Percentiles rank a stretch among this genome's conserved stretches.
phyloP scores from a whole-genome alignment of 1,284 basidiomycete genomes.

The Apiotrichum gamsii region DNA sequence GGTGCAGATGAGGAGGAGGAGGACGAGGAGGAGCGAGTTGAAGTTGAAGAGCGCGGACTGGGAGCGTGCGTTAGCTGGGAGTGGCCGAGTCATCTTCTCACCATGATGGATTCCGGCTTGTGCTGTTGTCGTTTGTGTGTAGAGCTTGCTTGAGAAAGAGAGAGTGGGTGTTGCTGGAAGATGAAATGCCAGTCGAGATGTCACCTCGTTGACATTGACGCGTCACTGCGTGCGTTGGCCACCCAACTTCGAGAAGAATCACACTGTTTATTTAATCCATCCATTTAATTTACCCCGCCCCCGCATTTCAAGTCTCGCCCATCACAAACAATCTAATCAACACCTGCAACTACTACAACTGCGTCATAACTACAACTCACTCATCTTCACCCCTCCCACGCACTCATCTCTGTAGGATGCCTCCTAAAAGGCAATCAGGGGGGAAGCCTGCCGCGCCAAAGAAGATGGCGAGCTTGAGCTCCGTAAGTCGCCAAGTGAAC shows the following conservation, averaged over 20 bases:
- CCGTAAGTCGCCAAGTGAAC: constrained; percentile 19
- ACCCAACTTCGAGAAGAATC: too few species aligned
- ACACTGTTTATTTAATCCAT: too few species aligned
- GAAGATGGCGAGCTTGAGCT: constrained; percentile 33
- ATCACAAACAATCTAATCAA: too few species aligned
- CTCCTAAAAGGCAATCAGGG: too few species aligned
- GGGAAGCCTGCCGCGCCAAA: constrained; percentile 17
- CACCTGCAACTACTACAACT: too few species aligned
- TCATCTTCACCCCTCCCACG: too few species aligned
- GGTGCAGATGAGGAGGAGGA: constrained; percentile 90
- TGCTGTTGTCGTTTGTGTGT: background rate
- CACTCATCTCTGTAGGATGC: too few species aligned
- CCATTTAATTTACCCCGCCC: too few species aligned
- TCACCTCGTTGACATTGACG: too few species aligned
- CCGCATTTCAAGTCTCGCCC: too few species aligned
- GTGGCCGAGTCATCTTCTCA: background rate
- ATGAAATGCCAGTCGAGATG: too few species aligned
- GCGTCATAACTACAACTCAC: background rate
- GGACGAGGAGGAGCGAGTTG: constrained; percentile 85
- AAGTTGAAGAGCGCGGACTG: constrained; percentile 98
- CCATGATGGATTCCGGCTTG: constrained; percentile 1
- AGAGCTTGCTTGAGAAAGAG: background rate
- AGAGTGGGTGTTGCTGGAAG: background rate
- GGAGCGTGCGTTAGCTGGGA: background rate
- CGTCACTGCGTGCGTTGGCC: too few species aligned